Percentiles rank a stretch among this genome's conserved stretches.
These are phyloP conservation scores for Neurospora sp. DNA, from an alignment of 495 filamentous ascomycete genomes.

Conservation along the genomic window DNA sequence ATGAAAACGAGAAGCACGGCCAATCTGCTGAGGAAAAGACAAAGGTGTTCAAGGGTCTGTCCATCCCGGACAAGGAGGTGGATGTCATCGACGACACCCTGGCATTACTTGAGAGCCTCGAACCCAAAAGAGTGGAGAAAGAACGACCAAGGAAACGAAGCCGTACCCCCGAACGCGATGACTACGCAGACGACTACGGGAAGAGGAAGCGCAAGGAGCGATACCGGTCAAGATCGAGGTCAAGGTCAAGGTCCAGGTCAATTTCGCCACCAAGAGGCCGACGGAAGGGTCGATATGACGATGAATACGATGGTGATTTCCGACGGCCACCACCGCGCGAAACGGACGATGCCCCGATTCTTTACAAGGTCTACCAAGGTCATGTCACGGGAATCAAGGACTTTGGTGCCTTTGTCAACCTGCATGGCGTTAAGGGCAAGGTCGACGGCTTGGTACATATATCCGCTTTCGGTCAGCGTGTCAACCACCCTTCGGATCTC, in stretches of 20 bases:
- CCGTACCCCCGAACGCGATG: constrained; percentile 49
- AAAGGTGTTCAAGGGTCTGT: constrained; percentile 78
- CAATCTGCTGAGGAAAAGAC: constrained; percentile 50
- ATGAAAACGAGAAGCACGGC: constrained; percentile 31
- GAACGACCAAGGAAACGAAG: constrained; percentile 55
- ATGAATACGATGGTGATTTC: constrained; percentile 61
- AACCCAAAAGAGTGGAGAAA: constrained; percentile 47
- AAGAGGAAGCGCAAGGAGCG: constrained; percentile 36
- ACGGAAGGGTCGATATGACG: constrained; percentile 41
- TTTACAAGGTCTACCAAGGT: constrained; percentile 87
- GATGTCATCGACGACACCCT: constrained; percentile 85
- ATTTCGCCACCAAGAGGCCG: constrained; percentile 38
- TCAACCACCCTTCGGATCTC: constrained; percentile 86
- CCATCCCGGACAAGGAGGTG: constrained; percentile 71
- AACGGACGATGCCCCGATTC: constrained; percentile 63
- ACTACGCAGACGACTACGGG: constrained; percentile 37
- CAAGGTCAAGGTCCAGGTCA: constrained; percentile 43
- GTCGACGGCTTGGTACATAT: constrained; percentile 92
- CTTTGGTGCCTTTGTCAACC: constrained; percentile 91
- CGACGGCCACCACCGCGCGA: constrained; percentile 65
- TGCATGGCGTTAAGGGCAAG: constrained; percentile 77
- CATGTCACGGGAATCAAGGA: constrained; percentile 86
- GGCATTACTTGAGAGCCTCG: constrained; percentile 77
- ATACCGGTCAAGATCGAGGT: constrained; percentile 36
- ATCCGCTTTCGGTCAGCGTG: constrained; percentile 83